A percentile compares a stretch with the other conserved stretches of the same genome.
Conservation (phyloP, 2,329 filamentous ascomycete species). For the Paraphoma sp. region DNA sequence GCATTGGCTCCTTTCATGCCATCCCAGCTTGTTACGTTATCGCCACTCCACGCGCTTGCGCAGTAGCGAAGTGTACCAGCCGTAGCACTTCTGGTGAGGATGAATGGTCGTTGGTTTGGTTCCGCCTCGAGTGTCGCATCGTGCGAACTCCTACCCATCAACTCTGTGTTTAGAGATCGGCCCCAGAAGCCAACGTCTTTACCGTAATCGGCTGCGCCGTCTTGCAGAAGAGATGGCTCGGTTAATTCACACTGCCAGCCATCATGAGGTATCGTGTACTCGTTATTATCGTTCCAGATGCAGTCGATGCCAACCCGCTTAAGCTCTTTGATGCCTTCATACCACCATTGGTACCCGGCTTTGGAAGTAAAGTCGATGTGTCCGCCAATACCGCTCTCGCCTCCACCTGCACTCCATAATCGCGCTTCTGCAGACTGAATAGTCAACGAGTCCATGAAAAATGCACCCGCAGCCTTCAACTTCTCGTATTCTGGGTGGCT, state of each 20-base stretch:
- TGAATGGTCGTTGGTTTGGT: conserved; percentile 68
- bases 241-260: conserved; percentile 69
- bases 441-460: conserved; percentile 66
- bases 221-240: conserved; percentile 34
- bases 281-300: conserved; percentile 83
- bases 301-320: conserved; percentile 71
- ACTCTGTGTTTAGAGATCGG: conserved; percentile 71
- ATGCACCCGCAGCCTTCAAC: conserved; percentile 63
- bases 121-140: conserved; percentile 67
- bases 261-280: conserved; percentile 72
- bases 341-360: conserved; percentile 75
- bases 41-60: conserved; percentile 76
- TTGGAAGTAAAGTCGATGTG: conserved; percentile 77
- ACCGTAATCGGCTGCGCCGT: conserved; percentile 44
- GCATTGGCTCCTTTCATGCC: conserved; percentile 76
- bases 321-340: conserved; percentile 68
- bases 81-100: conserved; percentile 74
- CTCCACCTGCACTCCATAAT: conserved; percentile 76
- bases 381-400: conserved; percentile 71
- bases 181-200: conserved; percentile 72
- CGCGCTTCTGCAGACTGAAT: conserved; percentile 62
- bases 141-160: conserved; percentile 74
- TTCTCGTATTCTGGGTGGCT: conserved; percentile 72
- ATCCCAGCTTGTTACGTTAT: conserved; percentile 77
- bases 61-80: conserved; percentile 74